Conservation (phyloP, 2,329 filamentous ascomycete species). For the Trichoderma polysporum region DNA sequence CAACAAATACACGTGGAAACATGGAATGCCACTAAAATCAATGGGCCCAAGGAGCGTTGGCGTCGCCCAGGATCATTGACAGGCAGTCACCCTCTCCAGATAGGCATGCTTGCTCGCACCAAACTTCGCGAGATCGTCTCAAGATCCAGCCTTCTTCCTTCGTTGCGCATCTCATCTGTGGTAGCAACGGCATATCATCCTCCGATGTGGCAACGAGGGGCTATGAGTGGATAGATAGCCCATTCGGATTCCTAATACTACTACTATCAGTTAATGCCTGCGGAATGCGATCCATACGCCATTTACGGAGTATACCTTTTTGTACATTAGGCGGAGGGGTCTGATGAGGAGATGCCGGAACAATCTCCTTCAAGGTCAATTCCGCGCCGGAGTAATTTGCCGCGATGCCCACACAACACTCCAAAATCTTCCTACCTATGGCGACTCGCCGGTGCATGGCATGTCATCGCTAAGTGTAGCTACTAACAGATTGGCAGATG, state of each 20-base stretch:
- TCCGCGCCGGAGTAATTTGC: not conserved
- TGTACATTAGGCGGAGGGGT: conserved; percentile 3
- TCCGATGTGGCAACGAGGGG: not conserved
- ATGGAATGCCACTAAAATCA: conserved; percentile 9
- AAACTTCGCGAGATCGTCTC: conserved; percentile 3
- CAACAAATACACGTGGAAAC: conserved; percentile 9
- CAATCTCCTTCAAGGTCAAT: not conserved
- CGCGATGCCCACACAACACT: not conserved
- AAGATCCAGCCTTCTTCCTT: conserved; percentile 13
- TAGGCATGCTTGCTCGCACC: conserved; percentile 11
- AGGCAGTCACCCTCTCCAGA: conserved; percentile 7
- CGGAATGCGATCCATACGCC: not conserved
- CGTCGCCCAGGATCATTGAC: conserved; percentile 11
- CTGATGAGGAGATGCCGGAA: conserved; percentile 1
- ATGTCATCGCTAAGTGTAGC: not conserved
- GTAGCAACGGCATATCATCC: conserved; percentile 2
- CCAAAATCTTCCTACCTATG: not conserved
- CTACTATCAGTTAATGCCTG: not conserved
- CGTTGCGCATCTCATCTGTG: conserved; percentile 3
- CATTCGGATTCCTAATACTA: not conserved
- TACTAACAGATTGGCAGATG: not conserved
- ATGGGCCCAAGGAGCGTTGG: conserved; percentile 2
- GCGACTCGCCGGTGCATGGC: conserved; percentile 2
- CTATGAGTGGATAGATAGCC: not conserved
- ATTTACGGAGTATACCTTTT: conserved; percentile 7